phyloP scores from a whole-genome alignment of 2,329 filamentous ascomycete genomes.

The Colletotrichum coccodes region DNA sequence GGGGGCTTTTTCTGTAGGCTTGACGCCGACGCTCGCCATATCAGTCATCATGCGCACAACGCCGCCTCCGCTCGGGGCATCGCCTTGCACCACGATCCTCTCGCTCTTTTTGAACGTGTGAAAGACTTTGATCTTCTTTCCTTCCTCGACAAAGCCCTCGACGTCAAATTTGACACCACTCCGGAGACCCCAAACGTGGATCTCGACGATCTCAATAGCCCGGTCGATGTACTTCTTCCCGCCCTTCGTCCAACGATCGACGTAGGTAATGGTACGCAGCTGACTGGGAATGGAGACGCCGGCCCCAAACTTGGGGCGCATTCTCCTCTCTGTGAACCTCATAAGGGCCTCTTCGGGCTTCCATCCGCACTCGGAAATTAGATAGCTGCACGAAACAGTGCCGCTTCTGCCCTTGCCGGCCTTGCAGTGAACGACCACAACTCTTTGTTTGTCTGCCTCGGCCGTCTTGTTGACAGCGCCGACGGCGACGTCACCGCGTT shows the following conservation, averaged over 20 bases:
- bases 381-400: slow-evolving; percentile 86
- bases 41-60: slow-evolving; percentile 64
- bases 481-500: slow-evolving; percentile 26
- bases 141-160: slow-evolving; percentile 88
- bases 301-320: slow-evolving; percentile 88
- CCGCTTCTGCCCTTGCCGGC: slow-evolving; percentile 95
- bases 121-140: slow-evolving; percentile 84
- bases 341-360: slow-evolving; percentile 61
- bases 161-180: slow-evolving; percentile 89
- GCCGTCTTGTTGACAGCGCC: slow-evolving; percentile 33
- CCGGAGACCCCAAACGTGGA: slow-evolving; percentile 89
- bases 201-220: slow-evolving; percentile 84
- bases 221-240: slow-evolving; percentile 85
- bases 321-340: slow-evolving; percentile 80
- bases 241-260: slow-evolving; percentile 82
- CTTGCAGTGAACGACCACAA: slow-evolving; percentile 96
- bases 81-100: slow-evolving; percentile 72
- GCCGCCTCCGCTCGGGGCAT: slow-evolving; percentile 59
- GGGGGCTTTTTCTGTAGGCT: slow-evolving; percentile 46
- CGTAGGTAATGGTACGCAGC: slow-evolving; percentile 86
- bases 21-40: slow-evolving; percentile 54
- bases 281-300: slow-evolving; percentile 96
- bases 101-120: slow-evolving; percentile 84
- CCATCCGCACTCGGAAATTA: slow-evolving; percentile 86
- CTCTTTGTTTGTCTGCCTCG: slow-evolving; percentile 57